These are phyloP conservation scores for Microsporum canis DNA, from an alignment of 2,329 filamentous ascomycete genomes.

Conservation along the genomic window DNA sequence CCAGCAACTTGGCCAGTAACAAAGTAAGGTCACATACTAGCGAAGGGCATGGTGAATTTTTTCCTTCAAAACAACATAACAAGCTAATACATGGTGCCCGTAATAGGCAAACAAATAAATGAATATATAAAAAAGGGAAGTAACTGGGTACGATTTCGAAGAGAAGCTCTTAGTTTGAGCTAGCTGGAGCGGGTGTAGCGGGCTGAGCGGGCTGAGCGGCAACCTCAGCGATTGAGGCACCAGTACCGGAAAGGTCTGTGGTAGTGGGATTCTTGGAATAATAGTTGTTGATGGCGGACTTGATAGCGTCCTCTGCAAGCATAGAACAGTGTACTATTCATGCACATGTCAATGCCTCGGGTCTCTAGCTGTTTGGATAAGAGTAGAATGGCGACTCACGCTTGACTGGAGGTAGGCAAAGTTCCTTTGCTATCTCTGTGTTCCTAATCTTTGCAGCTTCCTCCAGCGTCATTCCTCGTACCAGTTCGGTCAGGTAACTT, in stretches of 20 bases:
- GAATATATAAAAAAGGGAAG: too few relatives aligned
- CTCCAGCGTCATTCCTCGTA: conserved; percentile 91
- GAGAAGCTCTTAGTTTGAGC: neutral
- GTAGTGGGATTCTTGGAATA: conserved; percentile 79
- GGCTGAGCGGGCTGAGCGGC: neutral
- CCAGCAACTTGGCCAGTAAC: neutral
- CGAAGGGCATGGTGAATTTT: neutral
- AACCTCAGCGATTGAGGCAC: conserved; percentile 43
- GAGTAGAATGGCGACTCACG: conserved; percentile 40
- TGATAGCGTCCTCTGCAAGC: conserved; percentile 86
- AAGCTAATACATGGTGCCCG: neutral
- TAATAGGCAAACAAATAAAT: neutral
- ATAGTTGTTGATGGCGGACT: conserved; percentile 82
- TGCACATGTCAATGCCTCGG: too few relatives aligned
- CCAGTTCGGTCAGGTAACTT: conserved; percentile 87
- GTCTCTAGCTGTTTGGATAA: too few relatives aligned
- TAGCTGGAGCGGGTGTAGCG: neutral
- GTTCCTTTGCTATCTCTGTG: conserved; percentile 94
- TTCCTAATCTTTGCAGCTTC: conserved; percentile 89
- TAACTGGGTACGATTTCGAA: neutral
- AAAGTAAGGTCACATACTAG: neutral
- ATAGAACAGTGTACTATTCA: conserved; percentile 73
- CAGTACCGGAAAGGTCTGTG: conserved; percentile 64
- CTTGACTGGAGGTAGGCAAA: conserved; percentile 80
- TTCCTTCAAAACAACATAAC: neutral